Conservation (phyloP, 352 stramenopile species). For the Pythium monospermum region DNA sequence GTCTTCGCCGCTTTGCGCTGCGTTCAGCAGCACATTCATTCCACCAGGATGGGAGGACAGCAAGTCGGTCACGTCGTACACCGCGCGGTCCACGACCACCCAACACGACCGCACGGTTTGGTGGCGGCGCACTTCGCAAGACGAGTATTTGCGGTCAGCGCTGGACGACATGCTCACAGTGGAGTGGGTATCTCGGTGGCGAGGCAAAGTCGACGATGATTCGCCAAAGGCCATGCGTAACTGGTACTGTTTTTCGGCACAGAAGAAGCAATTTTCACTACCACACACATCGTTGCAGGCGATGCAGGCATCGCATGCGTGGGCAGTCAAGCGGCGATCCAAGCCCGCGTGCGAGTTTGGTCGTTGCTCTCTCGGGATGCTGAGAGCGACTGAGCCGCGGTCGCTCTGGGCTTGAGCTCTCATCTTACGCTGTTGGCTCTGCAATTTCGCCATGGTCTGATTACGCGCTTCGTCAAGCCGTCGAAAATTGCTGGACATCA, state of each 20-base stretch:
- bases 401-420: background rate
- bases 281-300: slow-evolving; percentile 73
- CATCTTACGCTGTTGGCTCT: no score
- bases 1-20: slow-evolving; percentile 43
- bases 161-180: slow-evolving; percentile 15
- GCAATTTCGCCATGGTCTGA: background rate
- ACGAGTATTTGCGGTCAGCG: slow-evolving; percentile 69
- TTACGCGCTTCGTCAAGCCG: slow-evolving; percentile 7
- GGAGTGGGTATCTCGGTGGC: background rate
- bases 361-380: background rate
- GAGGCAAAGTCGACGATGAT: slow-evolving; percentile 6
- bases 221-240: slow-evolving; percentile 40
- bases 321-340: slow-evolving; percentile 18
- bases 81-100: slow-evolving; percentile 80
- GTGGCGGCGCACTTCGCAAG: slow-evolving; percentile 86
- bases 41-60: slow-evolving; percentile 86
- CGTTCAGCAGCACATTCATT: slow-evolving; percentile 52
- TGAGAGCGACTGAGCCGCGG: no score
- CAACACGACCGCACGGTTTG: slow-evolving; percentile 81
- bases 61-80: slow-evolving; percentile 91
- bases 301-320: slow-evolving; percentile 70
- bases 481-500: slow-evolving; percentile 17
- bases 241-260: slow-evolving; percentile 71
- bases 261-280: slow-evolving; percentile 63
- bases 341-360: background rate